phyloP scores from a whole-genome alignment of 2,329 filamentous ascomycete species.

The Fusarium nurragi region DNA sequence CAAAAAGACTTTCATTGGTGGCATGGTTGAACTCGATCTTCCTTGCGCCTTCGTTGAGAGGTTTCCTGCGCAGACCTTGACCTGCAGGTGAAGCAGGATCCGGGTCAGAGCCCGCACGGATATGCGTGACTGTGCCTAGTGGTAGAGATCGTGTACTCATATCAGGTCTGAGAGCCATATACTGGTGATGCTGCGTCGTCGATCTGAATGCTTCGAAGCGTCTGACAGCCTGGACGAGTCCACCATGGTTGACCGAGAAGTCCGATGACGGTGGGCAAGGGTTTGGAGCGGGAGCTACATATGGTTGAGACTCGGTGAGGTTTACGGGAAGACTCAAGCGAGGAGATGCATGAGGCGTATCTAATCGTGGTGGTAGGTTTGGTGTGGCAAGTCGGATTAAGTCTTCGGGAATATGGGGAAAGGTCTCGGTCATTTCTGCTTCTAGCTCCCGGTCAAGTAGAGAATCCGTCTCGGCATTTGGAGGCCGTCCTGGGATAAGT shows the following conservation, averaged over 20 bases:
- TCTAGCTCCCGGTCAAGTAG: slow-evolving; percentile 30
- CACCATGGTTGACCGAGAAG: slow-evolving; percentile 34
- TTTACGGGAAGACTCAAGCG: slow-evolving; percentile 17
- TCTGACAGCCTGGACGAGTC: slow-evolving; percentile 38
- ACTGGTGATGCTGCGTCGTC: slow-evolving; percentile 35
- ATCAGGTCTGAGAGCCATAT: slow-evolving; percentile 36
- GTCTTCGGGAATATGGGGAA: slow-evolving; percentile 22
- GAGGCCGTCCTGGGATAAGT: slow-evolving; percentile 7
- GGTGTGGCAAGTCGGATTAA: slow-evolving; percentile 42
- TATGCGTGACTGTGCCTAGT: slow-evolving; percentile 35
- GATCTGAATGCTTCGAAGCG: slow-evolving; percentile 39
- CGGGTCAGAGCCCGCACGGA: slow-evolving; percentile 34
- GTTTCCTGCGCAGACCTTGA: slow-evolving; percentile 38
- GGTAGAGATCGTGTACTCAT: slow-evolving; percentile 23
- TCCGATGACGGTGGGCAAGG: slow-evolving; percentile 4
- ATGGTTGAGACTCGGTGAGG: slow-evolving; percentile 12
- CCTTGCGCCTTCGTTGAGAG: slow-evolving; percentile 36
- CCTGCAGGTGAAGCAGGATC: slow-evolving; percentile 12
- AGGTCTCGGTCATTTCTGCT: slow-evolving; percentile 20
- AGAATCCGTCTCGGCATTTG: slow-evolving; percentile 28
- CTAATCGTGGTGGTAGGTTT: slow-evolving; percentile 38
- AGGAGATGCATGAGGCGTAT: slow-evolving; percentile 38
- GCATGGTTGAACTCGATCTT: slow-evolving; percentile 41
- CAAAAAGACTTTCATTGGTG: slow-evolving; percentile 41
- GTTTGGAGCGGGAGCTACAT: background rate